These are phyloP conservation scores for Aspergillus alliaceus DNA, from an alignment of 2,329 filamentous ascomycete genomes.

Conservation along the genomic window DNA sequence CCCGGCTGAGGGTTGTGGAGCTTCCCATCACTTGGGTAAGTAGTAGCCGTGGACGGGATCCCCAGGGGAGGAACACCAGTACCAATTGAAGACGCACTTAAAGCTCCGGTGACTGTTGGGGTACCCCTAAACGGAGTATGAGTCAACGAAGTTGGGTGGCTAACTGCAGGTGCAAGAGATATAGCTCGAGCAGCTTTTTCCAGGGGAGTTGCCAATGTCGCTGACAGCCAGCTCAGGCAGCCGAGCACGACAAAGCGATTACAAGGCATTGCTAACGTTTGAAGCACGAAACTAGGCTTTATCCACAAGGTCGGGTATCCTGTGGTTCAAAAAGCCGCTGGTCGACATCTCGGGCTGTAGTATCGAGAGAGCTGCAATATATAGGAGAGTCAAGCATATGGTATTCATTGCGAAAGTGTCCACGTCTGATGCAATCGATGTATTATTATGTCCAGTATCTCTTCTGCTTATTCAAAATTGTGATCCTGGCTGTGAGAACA, in stretches of 20 bases:
- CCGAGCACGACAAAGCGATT: constrained; percentile 13
- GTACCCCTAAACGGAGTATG: constrained; percentile 70
- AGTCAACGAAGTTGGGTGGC: background rate
- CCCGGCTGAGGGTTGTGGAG: constrained; percentile 68
- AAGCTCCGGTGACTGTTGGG: constrained; percentile 68
- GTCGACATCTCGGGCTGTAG: background rate
- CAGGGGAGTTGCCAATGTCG: constrained; percentile 16
- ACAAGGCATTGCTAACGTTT: constrained; percentile 11
- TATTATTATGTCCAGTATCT: background rate
- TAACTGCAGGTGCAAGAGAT: background rate
- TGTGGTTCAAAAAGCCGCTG: background rate
- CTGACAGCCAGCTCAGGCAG: constrained; percentile 18
- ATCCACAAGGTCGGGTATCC: background rate
- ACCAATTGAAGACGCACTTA: constrained; percentile 52
- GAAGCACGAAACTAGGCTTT: background rate
- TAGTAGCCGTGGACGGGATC: constrained; percentile 61
- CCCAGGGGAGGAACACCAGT: constrained; percentile 59
- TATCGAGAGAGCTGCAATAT: too few species aligned
- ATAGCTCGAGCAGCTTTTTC: background rate
- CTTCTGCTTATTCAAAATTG: background rate
- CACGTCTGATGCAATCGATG: background rate
- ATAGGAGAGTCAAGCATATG: too few species aligned
- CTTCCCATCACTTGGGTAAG: constrained; percentile 70
- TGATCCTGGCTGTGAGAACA: background rate
- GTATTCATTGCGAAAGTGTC: background rate